A percentile compares a stretch with the other conserved stretches of the same genome.
Evolutionary conservation across 2,329 filamentous ascomycete genomes (phyloP).

Genomic region (Penicillium verrucosum): DNA sequence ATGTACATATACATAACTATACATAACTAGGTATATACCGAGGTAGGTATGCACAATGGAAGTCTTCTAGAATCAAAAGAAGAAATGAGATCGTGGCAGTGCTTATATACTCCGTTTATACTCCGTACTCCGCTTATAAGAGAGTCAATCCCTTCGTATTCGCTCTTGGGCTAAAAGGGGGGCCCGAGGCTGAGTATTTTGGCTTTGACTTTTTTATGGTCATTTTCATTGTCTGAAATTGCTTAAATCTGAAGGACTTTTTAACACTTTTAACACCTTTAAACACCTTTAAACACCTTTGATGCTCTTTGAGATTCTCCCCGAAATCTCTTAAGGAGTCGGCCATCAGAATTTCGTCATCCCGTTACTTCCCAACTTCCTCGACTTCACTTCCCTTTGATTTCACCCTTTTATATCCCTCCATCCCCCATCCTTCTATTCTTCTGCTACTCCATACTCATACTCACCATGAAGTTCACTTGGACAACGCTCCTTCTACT

Average conservation of each 20-base stretch:
- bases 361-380: background rate
- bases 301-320: no score
- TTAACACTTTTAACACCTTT: no score
- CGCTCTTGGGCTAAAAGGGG: background rate
- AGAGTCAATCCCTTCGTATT: background rate
- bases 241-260: background rate
- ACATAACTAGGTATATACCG: no score
- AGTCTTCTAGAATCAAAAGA: no score
- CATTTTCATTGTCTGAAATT: background rate
- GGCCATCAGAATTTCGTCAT: background rate
- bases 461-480: slow-evolving; percentile 33
- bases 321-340: background rate
- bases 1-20: no score
- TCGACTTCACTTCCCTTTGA: background rate
- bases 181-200: background rate
- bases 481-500: slow-evolving; percentile 30
- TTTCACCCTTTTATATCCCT: background rate
- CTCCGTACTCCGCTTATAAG: no score
- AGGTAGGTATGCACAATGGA: no score
- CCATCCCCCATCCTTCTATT: background rate
- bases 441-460: background rate
- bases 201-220: background rate
- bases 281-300: no score
- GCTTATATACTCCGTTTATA: no score
- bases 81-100: no score